These are phyloP conservation scores for Fusarium pseudonygamai DNA, from an alignment of 2,329 filamentous ascomycete genomes.

Conservation along the genomic window DNA sequence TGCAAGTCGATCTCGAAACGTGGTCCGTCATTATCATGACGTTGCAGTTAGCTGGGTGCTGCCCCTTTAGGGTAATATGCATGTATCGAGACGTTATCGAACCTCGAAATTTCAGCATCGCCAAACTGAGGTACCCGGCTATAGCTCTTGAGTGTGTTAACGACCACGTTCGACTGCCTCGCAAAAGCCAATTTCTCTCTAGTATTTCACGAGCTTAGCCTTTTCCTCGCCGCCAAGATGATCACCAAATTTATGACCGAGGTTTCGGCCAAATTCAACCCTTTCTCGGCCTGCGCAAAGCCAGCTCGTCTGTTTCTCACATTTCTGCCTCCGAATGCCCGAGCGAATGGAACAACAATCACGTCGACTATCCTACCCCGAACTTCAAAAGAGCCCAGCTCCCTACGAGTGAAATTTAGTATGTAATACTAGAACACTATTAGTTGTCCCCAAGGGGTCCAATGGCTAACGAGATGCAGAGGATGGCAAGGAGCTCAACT, in stretches of 20 bases:
- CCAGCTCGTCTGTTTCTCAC: conserved; percentile 90
- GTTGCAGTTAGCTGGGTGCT: conserved; percentile 24
- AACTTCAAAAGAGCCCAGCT: conserved; percentile 72
- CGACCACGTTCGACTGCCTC: conserved; percentile 14
- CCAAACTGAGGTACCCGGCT: background rate
- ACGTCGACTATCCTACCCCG: conserved; percentile 79
- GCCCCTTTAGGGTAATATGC: conserved; percentile 40
- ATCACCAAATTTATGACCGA: conserved; percentile 88
- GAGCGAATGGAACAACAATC: conserved; percentile 77
- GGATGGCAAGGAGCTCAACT: conserved; percentile 89
- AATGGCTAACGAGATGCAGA: conserved; percentile 61
- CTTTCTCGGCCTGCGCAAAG: conserved; percentile 82
- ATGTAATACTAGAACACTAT: conserved; percentile 44
- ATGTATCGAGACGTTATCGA: conserved; percentile 23
- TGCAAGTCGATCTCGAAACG: conserved; percentile 35
- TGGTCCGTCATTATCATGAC: conserved; percentile 41
- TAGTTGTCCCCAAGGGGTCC: conserved; percentile 2
- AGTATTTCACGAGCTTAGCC: conserved; percentile 2
- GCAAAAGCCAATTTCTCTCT: background rate
- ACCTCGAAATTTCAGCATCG: conserved; percentile 40
- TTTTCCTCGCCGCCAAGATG: conserved; percentile 61
- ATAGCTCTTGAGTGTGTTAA: conserved; percentile 4
- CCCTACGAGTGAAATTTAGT: conserved; percentile 88
- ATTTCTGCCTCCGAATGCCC: conserved; percentile 81
- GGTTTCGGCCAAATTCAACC: conserved; percentile 89